phyloP scores from a whole-genome alignment of 768 basidiomycete species.

The Pleurotus tuoliensis region DNA sequence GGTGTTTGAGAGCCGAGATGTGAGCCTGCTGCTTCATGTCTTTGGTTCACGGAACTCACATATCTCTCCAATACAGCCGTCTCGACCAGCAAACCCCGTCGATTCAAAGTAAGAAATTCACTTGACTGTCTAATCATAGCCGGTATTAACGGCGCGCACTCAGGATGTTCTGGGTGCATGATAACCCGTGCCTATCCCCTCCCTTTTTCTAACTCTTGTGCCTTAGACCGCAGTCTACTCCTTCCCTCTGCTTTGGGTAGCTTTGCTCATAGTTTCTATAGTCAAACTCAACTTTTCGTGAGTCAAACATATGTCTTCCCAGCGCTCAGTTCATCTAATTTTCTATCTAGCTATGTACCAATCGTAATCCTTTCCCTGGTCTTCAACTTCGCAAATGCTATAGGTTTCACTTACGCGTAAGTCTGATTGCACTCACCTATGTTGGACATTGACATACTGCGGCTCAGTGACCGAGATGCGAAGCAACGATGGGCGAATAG shows the following conservation, averaged over 20 bases:
- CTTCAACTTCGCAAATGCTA: constrained; percentile 93
- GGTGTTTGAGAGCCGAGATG: constrained; percentile 98
- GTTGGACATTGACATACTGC: constrained; percentile 9
- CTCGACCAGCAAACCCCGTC: constrained; percentile 81
- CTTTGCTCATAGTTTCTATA: constrained; percentile 83
- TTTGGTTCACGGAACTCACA: constrained; percentile 1
- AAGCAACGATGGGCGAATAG: constrained; percentile 87
- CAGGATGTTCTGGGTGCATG: constrained; percentile 90
- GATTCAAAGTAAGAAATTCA: constrained; percentile 68
- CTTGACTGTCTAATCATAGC: constrained; percentile 7
- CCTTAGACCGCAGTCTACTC: constrained; percentile 78
- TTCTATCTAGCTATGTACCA: constrained; percentile 72
- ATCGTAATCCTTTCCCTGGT: constrained; percentile 92
- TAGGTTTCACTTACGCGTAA: constrained; percentile 95
- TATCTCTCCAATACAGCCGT: constrained; percentile 50
- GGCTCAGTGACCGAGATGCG: constrained; percentile 78
- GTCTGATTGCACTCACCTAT: constrained; percentile 20
- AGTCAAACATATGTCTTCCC: constrained; percentile 25
- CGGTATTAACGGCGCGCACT: constrained; percentile 6
- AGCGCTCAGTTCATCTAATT: not conserved
- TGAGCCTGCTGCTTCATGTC: constrained; percentile 33
- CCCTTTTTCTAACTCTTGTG: not conserved
- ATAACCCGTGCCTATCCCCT: constrained; percentile 3
- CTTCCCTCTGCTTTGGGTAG: constrained; percentile 86
- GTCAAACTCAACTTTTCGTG: constrained; percentile 87